Evolutionary conservation across 139 green algal genomes (phyloP), one percentile per base, ranked within the genome.

Genomic region (Marvania coccoides): DNA sequence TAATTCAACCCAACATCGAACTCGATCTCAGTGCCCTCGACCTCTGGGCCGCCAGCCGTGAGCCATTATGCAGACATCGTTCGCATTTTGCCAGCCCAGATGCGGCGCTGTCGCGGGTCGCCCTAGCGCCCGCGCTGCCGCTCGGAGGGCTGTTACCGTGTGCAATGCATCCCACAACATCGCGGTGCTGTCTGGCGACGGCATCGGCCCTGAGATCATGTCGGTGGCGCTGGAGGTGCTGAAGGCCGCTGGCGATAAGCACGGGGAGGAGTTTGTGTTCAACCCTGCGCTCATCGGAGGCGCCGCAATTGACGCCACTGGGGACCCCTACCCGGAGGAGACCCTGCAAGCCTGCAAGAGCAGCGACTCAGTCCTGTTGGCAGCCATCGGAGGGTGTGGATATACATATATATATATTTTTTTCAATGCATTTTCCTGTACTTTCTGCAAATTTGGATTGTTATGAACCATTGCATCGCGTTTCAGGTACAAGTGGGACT

Each of bases 181-280:
- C 8, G 84, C 82, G 5, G 67, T 97, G 12, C 85, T 99, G 31
- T 83, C 92, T 26, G 94, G 94, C 40, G 94, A 99, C 72, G 94
- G 94, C 63, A 98, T 99, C 51, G 92, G 94, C 23, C 94, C 94
- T 15, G 94, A 99, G 71, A 99, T 99, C 64, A 96, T 90, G 53
- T 58, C 79, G 19, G 89, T 93, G 2, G 90, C 91, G 3, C 45
- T 89, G 24, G 71, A 86, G 26, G 78, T 91, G 2, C 82, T 99
- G 3, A 77, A 80, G 9, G 76, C 77, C 2, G 90, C 89, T 29
- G 90, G 82, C 5, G 55, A 76, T 30, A 64, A 58, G 23, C 78
- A 94, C 57, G 81, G 80, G 19, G 80, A 88, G 47, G 28, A 73
- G 8, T 97, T 99, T 47, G 61, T 84, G 46, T 97, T 91, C 74